Base-by-base conservation (phyloP, 139 green algal species). In the Chlamydomonas asymmetrica region DNA sequence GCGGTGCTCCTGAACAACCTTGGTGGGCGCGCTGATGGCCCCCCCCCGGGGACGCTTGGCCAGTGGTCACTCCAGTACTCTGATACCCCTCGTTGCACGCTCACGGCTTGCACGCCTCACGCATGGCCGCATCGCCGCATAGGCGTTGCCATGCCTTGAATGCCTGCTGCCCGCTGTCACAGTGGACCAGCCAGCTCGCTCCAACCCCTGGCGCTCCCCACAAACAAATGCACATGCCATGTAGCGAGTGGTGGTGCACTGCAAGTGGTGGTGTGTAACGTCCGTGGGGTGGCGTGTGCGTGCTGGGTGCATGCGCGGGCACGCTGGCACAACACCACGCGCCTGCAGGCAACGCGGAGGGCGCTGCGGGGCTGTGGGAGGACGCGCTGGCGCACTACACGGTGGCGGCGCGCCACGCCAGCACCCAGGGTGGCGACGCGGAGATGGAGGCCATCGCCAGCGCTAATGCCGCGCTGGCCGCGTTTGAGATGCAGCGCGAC, bases 261-360 rank as follows among this genome's bases (percentile, higher is more conserved):
- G 66, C 37, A 9, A 5, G 10, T 35, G 31, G 34, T n/a, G 48
- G 50, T 32, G 77, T 60, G 34, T n/a, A n/a, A n/a, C n/a, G n/a
- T n/a, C n/a, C n/a, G n/a, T n/a, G n/a, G n/a, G n/a, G n/a, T n/a
- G n/a, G n/a, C n/a, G n/a, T n/a, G n/a, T n/a, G n/a, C n/a, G n/a
- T n/a, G n/a, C n/a, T n/a, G n/a, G n/a, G n/a, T n/a, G n/a, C n/a
- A n/a, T n/a, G n/a, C n/a, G n/a, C n/a, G n/a, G n/a, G n/a, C n/a
- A n/a, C n/a, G n/a, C n/a, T n/a, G n/a, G n/a, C n/a, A n/a, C n/a
- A n/a, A n/a, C n/a, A n/a, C n/a, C n/a, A n/a, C n/a, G n/a, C n/a
- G n/a, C n/a, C n/a, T 29, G 9, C 79, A 59, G 82, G 78, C 63
- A 89, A 89, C 62, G 74, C 81, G 25, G 76, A 87, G 65, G 84